Evolutionary conservation across 805 yeast genomes (phyloP), one percentile per base, ranked within the genome.

Genomic region (Nakazawaea laoshanensis): DNA sequence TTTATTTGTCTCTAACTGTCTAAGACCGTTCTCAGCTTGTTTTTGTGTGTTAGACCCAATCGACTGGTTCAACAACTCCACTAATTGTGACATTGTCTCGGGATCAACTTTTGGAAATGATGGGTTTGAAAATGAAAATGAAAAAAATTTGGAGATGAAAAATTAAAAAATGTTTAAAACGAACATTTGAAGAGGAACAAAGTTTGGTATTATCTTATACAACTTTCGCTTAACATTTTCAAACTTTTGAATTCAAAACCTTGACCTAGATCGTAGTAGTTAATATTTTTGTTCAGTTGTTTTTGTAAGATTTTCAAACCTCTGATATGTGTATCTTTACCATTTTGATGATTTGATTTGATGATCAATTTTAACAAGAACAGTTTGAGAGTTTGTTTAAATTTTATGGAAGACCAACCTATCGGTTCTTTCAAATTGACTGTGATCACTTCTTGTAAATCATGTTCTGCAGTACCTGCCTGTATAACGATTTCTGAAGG

Each of bases 291-390:
- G 32, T 55, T 48, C 12, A 5, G 21, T 27, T 6, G 33, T 29
- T 67, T 67, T 7, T 72, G 59, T 53, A 75, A 61, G 46, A 84
- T 52, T 62, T 74, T 73, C 12, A 88, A 63, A 0, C 87, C 80
- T 29, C 98, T 57, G 8, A 92, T 61, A 52, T 87, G 97, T 1
- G 95, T 79, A 52, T 92, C 99, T 49, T 89, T 92, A 29, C 99
- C 99, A 49, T 85, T 87, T 49, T 88, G 96, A 46, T 86, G 95
- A 46, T 94, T 92, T 1, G 83, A 70, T 7, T 71, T 50, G 5
- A 86, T 64, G n/a, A 67, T 50, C 11, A 87, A 43, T 39, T 82
- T 69, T 9, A 86, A 55, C 41, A 77, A 58, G 45, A 76, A 80
- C 33, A 92, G 74, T 44, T 81, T 76, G 30, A 86, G 53, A 2